Percentiles rank a stretch among this genome's conserved stretches.
These are phyloP conservation scores for Tetradesmus obliquus DNA, from an alignment of 139 green algal genomes.

Conservation along the genomic window DNA sequence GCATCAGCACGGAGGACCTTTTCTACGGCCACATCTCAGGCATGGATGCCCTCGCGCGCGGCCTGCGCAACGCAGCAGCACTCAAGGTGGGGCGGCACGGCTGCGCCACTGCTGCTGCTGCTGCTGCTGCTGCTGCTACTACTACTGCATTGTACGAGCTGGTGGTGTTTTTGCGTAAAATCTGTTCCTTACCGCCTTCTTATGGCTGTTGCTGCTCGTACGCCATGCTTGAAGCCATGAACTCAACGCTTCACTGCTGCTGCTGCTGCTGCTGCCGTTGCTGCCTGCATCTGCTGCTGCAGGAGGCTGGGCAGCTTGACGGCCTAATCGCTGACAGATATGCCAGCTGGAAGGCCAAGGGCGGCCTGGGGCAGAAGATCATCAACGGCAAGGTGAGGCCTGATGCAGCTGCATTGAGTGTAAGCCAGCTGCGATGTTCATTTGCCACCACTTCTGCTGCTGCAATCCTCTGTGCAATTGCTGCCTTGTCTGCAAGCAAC, in stretches of 20 bases:
- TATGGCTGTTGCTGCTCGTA: not conserved
- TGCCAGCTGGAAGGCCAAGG: constrained; percentile 41
- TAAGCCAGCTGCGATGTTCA: not conserved
- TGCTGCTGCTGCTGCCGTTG: constrained; percentile 1
- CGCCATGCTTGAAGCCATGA: too few relatives aligned
- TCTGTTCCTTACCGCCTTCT: not conserved
- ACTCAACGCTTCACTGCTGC: not conserved
- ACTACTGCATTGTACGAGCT: too few relatives aligned
- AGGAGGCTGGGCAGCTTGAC: not conserved
- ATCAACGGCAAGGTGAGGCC: constrained; percentile 47
- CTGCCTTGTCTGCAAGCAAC: not conserved
- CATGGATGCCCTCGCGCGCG: constrained; percentile 80
- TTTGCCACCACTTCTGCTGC: not conserved
- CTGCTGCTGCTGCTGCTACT: not conserved
- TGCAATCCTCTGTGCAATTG: not conserved
- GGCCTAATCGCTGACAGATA: constrained; percentile 26
- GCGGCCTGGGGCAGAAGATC: constrained; percentile 51
- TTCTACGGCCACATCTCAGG: constrained; percentile 76
- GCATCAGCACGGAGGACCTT: constrained; percentile 64
- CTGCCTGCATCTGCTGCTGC: not conserved
- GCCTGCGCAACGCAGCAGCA: constrained; percentile 70
- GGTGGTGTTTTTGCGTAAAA: not conserved
- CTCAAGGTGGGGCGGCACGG: constrained; percentile 35
- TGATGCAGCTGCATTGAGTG: not conserved
- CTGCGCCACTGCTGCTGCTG: not conserved